These are phyloP conservation scores for Calonectria fujianensis DNA, from an alignment of 2,329 filamentous ascomycete genomes.

Conservation along the genomic window DNA sequence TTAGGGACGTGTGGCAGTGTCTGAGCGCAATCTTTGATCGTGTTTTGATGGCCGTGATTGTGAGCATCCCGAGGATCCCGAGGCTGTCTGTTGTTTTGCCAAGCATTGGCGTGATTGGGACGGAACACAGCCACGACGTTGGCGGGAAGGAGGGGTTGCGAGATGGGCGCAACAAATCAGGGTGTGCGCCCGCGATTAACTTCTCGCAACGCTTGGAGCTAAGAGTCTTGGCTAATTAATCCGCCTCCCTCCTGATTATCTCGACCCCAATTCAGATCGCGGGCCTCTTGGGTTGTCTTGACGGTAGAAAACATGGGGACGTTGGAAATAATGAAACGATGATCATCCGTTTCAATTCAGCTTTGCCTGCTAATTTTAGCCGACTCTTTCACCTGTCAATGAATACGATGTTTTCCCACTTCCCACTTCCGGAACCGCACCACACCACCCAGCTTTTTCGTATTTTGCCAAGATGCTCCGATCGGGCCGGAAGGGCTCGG, in stretches of 20 bases:
- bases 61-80: not conserved
- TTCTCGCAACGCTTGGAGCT: not conserved
- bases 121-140: not conserved
- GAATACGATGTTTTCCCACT: not conserved
- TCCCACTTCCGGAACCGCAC: too few relatives aligned
- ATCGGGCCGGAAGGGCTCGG: not conserved
- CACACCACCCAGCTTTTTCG: not conserved
- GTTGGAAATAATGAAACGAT: not conserved
- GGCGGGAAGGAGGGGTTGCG: not conserved
- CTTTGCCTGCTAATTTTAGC: not conserved
- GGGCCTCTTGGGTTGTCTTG: not conserved
- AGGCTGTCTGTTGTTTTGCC: not conserved
- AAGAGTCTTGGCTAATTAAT: constrained; percentile 1
- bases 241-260: not conserved
- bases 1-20: not conserved
- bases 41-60: not conserved
- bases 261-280: not conserved
- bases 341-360: not conserved
- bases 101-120: not conserved
- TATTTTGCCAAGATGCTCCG: not conserved
- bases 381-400: not conserved
- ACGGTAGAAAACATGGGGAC: not conserved
- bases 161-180: not conserved
- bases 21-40: not conserved
- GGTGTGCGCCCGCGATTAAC: not conserved